Evolutionary conservation across 441 rosid species (phyloP).

Genomic region (Pelargonium citronellum): DNA sequence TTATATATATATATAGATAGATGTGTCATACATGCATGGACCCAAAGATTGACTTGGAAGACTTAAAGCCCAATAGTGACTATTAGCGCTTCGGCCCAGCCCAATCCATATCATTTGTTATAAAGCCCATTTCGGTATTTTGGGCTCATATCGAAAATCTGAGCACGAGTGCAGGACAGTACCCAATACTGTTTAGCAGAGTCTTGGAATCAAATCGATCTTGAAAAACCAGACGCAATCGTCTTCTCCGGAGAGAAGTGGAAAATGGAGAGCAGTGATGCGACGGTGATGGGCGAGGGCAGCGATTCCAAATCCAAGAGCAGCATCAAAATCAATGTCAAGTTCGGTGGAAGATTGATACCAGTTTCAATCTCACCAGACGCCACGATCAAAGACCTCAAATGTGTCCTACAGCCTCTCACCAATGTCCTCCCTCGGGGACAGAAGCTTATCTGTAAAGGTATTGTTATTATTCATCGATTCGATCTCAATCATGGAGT

Average conservation of each 20-base stretch:
- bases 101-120: no score
- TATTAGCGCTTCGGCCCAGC: no score
- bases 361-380: slow-evolving; percentile 45
- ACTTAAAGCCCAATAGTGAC: no score
- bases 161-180: no score
- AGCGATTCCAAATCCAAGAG: slow-evolving; percentile 4
- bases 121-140: no score
- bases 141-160: no score
- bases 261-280: slow-evolving; percentile 18
- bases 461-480: slow-evolving; percentile 21
- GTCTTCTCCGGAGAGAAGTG: not conserved
- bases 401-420: slow-evolving; percentile 68
- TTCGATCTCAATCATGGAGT: not conserved
- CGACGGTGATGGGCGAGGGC: slow-evolving; percentile 6
- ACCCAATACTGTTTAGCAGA: no score
- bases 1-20: no score
- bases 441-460: slow-evolving; percentile 84
- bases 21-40: no score
- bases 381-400: slow-evolving; percentile 50
- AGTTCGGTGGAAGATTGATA: slow-evolving; percentile 61
- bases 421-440: slow-evolving; percentile 93
- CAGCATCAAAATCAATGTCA: slow-evolving; percentile 42
- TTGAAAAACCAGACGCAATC: not conserved
- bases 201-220: not conserved
- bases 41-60: no score